Conservation (phyloP, 2,329 filamentous ascomycete genomes). For the Exophiala sideris region DNA sequence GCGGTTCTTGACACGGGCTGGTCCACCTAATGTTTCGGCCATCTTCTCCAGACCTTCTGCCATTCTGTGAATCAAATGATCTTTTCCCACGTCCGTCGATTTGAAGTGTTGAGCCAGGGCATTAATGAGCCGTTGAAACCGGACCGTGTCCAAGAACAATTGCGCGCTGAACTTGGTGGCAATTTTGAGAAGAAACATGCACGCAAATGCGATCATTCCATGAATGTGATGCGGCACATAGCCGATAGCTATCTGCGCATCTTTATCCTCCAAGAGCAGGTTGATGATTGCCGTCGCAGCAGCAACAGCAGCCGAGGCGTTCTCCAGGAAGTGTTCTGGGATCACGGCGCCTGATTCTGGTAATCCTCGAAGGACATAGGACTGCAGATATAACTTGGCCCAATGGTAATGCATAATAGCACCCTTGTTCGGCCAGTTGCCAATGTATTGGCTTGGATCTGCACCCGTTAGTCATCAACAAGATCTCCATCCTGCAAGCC, state of each 20-base stretch:
- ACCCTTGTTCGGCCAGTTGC: conserved; percentile 50
- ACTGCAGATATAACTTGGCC: conserved; percentile 50
- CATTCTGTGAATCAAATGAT: conserved; percentile 35
- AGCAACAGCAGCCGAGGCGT: conserved; percentile 43
- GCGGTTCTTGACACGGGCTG: conserved; percentile 17
- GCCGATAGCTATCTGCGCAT: conserved; percentile 41
- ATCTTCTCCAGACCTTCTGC: conserved; percentile 34
- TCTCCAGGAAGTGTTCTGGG: conserved; percentile 37
- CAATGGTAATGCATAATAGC: conserved; percentile 52
- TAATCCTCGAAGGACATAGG: conserved; percentile 49
- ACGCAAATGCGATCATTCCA: conserved; percentile 48
- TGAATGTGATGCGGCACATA: conserved; percentile 46
- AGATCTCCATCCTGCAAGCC: background rate
- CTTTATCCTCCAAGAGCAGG: conserved; percentile 42
- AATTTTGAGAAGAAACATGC: conserved; percentile 46
- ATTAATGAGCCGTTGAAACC: conserved; percentile 29
- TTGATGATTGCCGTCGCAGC: conserved; percentile 43
- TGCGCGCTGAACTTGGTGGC: conserved; percentile 40
- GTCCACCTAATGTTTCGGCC: conserved; percentile 28
- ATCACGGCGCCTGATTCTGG: conserved; percentile 40
- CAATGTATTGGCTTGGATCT: conserved; percentile 48
- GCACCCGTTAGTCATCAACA: conserved; percentile 8
- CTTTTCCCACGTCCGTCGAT: conserved; percentile 30
- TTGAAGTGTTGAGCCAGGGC: conserved; percentile 32
- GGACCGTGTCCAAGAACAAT: conserved; percentile 32